Percentiles rank a stretch among this genome's conserved stretches.
Conservation (phyloP, 116 monocot species). For the Papilionanthe hybrid region DNA sequence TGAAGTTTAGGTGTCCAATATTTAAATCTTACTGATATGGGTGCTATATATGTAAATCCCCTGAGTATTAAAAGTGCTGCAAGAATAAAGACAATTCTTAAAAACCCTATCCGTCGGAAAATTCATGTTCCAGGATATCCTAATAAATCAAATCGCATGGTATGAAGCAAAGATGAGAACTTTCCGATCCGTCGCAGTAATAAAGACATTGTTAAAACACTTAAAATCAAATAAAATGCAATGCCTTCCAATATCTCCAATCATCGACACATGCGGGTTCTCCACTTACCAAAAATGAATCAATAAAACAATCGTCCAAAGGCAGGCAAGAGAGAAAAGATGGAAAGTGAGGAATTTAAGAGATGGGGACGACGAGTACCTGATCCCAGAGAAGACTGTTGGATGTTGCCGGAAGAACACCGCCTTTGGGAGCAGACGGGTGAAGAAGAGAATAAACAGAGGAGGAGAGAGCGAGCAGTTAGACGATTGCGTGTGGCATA, state of each 20-base stretch:
- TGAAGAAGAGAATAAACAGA: background rate
- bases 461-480: conserved; percentile 1
- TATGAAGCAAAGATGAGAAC: no score
- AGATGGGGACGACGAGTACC: background rate
- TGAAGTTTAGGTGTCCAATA: no score
- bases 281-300: background rate
- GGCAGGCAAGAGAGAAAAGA: background rate
- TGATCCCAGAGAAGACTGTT: background rate
- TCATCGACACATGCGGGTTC: background rate
- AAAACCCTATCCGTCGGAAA: no score
- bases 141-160: no score
- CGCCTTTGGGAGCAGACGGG: background rate
- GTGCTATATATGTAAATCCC: no score
- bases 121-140: no score
- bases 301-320: background rate
- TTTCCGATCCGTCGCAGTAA: background rate
- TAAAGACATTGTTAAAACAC: background rate
- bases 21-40: no score
- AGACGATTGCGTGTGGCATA: background rate
- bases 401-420: background rate
- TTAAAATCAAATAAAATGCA: background rate
- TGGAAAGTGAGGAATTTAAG: background rate
- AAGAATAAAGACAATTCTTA: background rate
- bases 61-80: background rate
- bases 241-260: background rate